phyloP scores from a whole-genome alignment of 192 early-diverging fungal genomes.

The Rhizophagus prolifer region DNA sequence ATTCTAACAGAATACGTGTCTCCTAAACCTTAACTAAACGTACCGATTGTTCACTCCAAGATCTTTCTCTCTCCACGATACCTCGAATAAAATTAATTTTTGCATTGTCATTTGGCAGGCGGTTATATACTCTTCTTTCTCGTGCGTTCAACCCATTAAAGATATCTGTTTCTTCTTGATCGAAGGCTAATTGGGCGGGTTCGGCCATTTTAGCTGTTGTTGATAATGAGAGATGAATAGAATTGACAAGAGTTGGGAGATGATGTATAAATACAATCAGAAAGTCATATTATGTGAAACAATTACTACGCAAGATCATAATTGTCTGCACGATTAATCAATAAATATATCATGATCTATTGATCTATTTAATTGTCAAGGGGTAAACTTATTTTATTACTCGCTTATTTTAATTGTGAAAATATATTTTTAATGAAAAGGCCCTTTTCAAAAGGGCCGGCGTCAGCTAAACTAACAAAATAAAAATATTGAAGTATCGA shows the following conservation, averaged over 20 bases:
- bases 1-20: constrained; percentile 5
- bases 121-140: background rate
- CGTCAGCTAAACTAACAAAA: constrained; percentile 23
- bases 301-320: constrained; percentile 4
- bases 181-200: too few species aligned
- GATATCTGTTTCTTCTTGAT: background rate
- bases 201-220: background rate
- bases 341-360: background rate
- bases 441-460: too few species aligned
- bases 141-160: background rate
- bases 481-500: constrained; percentile 6
- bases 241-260: background rate
- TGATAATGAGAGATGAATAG: background rate
- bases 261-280: background rate
- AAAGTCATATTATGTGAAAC: constrained; percentile 5
- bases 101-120: background rate
- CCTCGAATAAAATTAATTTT: background rate
- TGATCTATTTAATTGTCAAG: background rate
- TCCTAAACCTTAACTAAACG: constrained; percentile 27
- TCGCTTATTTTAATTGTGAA: too few species aligned
- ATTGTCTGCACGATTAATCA: constrained; percentile 15
- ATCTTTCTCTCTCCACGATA: background rate
- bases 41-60: constrained; percentile 18
- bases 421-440: too few species aligned
- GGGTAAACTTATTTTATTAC: background rate